phyloP scores from a whole-genome alignment of 495 filamentous ascomycete genomes.

The Aspergillus heteromorphus region DNA sequence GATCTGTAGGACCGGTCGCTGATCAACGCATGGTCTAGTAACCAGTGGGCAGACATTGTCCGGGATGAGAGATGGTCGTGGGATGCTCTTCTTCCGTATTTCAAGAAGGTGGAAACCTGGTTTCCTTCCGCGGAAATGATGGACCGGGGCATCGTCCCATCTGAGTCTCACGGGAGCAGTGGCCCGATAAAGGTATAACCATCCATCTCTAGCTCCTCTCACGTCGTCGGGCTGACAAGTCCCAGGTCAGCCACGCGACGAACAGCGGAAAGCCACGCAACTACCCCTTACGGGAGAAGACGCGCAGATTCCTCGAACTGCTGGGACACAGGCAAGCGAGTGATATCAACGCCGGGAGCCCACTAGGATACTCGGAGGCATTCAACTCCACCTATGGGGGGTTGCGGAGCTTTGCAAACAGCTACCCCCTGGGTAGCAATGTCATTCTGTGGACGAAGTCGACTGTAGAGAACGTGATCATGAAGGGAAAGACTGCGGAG shows the following conservation, averaged over 20 bases:
- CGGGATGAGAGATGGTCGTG: not conserved
- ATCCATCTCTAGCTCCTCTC: not conserved
- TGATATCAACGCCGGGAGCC: not conserved
- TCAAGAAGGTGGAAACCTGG: not conserved
- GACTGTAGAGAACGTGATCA: not conserved
- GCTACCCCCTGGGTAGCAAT: not conserved
- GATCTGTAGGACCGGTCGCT: not conserved
- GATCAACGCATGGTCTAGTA: not conserved
- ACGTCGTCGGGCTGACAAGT: not conserved
- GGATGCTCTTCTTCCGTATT: not conserved
- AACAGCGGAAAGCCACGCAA: not conserved
- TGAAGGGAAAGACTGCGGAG: not conserved
- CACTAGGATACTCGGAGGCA: not conserved
- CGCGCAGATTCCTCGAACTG: not conserved
- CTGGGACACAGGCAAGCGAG: not conserved
- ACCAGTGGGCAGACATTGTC: not conserved
- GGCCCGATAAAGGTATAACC: not conserved
- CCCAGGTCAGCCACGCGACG: not conserved
- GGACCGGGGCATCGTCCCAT: not conserved
- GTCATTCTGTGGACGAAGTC: not conserved
- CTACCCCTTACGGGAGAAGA: not conserved
- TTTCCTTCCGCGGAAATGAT: not conserved
- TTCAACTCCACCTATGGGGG: constrained; percentile 2
- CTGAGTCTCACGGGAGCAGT: not conserved
- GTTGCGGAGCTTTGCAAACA: not conserved